These are phyloP conservation scores for Trichoderma erinaceum DNA, from an alignment of 495 filamentous ascomycete species.

Conservation along the genomic window DNA sequence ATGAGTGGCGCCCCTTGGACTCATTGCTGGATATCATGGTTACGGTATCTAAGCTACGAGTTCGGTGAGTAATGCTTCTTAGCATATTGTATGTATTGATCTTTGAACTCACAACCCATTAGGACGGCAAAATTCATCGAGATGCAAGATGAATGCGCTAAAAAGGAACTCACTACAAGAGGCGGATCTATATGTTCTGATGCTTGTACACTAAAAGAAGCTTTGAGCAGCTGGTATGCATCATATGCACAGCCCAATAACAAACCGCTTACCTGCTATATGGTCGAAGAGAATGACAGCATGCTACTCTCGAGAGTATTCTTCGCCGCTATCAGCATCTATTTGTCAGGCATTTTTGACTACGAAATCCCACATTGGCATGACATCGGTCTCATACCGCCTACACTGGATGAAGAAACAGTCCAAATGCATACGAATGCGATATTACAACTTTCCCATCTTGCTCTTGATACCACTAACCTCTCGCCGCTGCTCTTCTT, in stretches of 20 bases:
- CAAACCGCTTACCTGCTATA: not conserved
- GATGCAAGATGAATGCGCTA: not conserved
- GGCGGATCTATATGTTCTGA: not conserved
- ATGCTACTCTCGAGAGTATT: constrained; percentile 1
- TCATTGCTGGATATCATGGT: not conserved
- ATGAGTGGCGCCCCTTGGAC: not conserved
- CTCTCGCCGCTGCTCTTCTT: constrained; percentile 2
- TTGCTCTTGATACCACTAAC: not conserved
- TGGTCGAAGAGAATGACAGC: not conserved
- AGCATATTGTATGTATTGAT: not conserved
- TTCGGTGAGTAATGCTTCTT: not conserved
- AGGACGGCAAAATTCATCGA: not conserved
- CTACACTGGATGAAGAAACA: not conserved
- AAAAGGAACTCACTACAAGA: not conserved
- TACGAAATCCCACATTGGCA: not conserved
- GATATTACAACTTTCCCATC: not conserved
- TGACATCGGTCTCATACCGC: not conserved
- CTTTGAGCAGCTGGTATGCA: not conserved
- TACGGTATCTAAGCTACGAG: not conserved
- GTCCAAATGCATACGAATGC: not conserved
- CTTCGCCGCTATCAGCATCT: constrained; percentile 5
- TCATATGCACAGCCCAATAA: not conserved
- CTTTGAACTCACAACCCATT: not conserved
- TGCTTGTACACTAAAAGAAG: not conserved
- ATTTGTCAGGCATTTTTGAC: not conserved